Evolutionary conservation across 768 basidiomycete genomes (phyloP), one percentile per base, ranked within the genome.

Genomic region (Xerocomus spinulosus): DNA sequence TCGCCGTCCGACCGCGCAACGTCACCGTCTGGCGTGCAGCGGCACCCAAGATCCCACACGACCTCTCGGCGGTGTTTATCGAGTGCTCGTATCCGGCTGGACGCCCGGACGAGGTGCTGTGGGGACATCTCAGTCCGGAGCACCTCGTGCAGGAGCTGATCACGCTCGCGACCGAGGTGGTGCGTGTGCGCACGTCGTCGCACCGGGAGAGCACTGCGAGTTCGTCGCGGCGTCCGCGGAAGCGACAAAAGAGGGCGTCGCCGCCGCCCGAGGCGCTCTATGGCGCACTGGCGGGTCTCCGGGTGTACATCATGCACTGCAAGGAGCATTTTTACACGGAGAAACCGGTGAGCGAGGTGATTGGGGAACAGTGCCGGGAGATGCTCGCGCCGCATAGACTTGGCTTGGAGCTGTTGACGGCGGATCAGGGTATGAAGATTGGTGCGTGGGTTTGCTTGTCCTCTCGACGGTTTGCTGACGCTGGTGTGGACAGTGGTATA

Each of bases 11-110:
- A 13, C 84, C 85, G 5, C 75, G 71, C 42, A 94, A 83, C 32
- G 71, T 73, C 23, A 67, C 73, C 34, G 83, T 98, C 39, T 97
- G 94, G 95, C 78, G 76, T 33, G 78, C 73, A 23, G 92, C 92
- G 0, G 93, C 93, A 5, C 72, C 79, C 37, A 83, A 82, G 65
- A 81, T 96, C 56, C 81, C 81, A 1, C 73, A 80, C 20, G 72
- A 69, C 4, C 77, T 97, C 14, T 76, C 79, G 26, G 75, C 80
- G n/a, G 78, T 97, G 48, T 97, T 98, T 62, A 90, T 98, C 61
- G 95, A 97, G 70, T 97, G 95, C 66, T 95, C 92, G 2, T 92
- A 85, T 71, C 82, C 86, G 18, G 77, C 81, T 1, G 85, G 85
- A 0, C 75, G 94, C 49, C 73, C 76, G 15, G 75, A 82, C 53